Evolutionary conservation across 1,284 basidiomycete species (phyloP), one percentile per base, ranked within the genome.

Genomic region (Cryptococcus sp.): DNA sequence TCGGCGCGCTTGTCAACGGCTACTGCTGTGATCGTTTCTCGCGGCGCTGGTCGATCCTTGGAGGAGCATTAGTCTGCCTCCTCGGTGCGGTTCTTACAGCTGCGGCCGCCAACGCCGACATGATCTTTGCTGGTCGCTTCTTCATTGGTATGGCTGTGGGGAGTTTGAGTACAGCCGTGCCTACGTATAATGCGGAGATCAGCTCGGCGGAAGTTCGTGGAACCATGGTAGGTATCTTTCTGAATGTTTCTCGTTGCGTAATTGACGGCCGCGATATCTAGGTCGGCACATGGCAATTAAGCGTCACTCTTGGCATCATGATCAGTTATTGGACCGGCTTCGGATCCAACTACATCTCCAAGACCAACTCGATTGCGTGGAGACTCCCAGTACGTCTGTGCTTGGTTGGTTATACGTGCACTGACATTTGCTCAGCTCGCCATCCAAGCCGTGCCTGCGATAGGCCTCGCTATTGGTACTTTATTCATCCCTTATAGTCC

Each of bases 241-340:
- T 35, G 4, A 5, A 35, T 35, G 8, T 35, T 2, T 13, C 30
- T 35, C 5, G 2, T 35, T 35, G 30, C 30, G 30, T 8, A 35
- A 35, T 10, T 35, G 30, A 35, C 30, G 7, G 5, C 5, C 30
- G 30, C 30, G 30, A 10, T 10, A 10, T 35, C 30, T 25, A 35
- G 47, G 54, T 55, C 27, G 54, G 46, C 11, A 30, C 39, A 13
- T 55, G 47, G 47, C 54, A 55, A 30, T 45, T 55, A 15, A 22
- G n/a, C 27, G 47, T 50, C 20, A 55, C 54, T 50, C n/a, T 55
- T 16, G 54, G 54, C 27, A 55, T 55, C 20, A 50, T 55, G 47
- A 19, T 67, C 19, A 85, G 85, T 20, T 89, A 87, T 79, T 88
- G 87, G 86, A 87, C 88, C 61, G 85, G 56, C 23, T 63, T 54